Evolutionary conservation across 768 basidiomycete species (phyloP), one percentile per base, ranked within the genome.

Genomic region (Lepiota brunneoincarnata): DNA sequence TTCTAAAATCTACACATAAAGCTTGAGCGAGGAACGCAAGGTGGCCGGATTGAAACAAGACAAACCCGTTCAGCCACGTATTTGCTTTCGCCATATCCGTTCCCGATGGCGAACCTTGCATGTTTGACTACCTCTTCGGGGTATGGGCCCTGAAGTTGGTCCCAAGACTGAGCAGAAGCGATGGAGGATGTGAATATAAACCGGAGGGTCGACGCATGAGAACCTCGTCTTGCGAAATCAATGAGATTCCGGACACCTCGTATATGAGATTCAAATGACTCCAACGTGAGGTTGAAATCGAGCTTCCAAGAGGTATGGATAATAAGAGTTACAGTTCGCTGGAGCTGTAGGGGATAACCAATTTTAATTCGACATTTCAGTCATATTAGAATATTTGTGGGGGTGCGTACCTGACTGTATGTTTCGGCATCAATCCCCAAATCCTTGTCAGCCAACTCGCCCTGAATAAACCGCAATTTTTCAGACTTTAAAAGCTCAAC

Each of bases 191-290:
- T 76, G 54, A 73, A 78, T 28, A 74, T 52, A 51, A 71, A 70
- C 5, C 67, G 73, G 23, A 67, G 44, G 18, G 52, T 61, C 15
- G 58, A 55, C 0, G 58, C 58, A 37, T 61, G 63, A 0, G 66
- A 59, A 1, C 65, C 67, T 6, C 59, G 61, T 15, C 70, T 56
- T 0, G 64, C 69, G 6, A 79, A 64, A 39, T 78, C 73, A 37
- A 82, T 63, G 17, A 83, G 67, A 58, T 75, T 75, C 24, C 77
- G 69, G 2, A 74, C 77, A 21, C 77, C 76, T 17, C 63, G 65
- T 31, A 84, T 65, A 58, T 80, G 75, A 3, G 72, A 57, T 55
- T 82, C 80, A 49, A 82, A 83, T 2, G 79, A 80, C 0, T 71
- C 64, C 26, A 82, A 62, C 10, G 72, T 69, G 1, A 81, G 69